Conservation (phyloP, 2,329 filamentous ascomycete genomes). For the Sphaceloma murrayae region DNA sequence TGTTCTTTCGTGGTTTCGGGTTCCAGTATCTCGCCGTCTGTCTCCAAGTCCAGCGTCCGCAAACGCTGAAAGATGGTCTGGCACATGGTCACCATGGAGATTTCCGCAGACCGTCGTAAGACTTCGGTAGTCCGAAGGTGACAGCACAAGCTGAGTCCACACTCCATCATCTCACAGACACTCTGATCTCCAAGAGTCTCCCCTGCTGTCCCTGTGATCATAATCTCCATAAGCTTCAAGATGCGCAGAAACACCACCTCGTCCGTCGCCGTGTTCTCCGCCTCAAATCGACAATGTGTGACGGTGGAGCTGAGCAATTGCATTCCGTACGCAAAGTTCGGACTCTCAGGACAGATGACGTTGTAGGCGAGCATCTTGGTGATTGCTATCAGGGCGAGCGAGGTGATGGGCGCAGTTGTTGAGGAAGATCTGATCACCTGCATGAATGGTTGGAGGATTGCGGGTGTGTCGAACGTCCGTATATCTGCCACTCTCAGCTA, state of each 20-base stretch:
- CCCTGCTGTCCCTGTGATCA: slow-evolving; percentile 88
- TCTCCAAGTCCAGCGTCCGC: slow-evolving; percentile 71
- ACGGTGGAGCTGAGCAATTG: slow-evolving; percentile 89
- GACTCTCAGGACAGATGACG: slow-evolving; percentile 73
- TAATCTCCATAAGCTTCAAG: slow-evolving; percentile 93
- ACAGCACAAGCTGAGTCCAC: slow-evolving; percentile 92
- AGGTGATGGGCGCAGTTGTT: slow-evolving; percentile 91
- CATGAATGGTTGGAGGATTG: slow-evolving; percentile 83
- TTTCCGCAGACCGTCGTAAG: slow-evolving; percentile 81
- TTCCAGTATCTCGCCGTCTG: slow-evolving; percentile 48
- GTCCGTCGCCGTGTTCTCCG: slow-evolving; percentile 86
- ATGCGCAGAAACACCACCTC: slow-evolving; percentile 94
- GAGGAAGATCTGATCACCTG: slow-evolving; percentile 95
- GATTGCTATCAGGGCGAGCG: slow-evolving; percentile 82
- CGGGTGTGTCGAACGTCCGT: slow-evolving; percentile 74
- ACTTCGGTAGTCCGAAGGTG: slow-evolving; percentile 86
- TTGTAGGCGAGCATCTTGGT: slow-evolving; percentile 96
- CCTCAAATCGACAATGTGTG: slow-evolving; percentile 95
- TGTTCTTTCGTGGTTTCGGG: slow-evolving; percentile 56
- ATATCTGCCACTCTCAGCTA: slow-evolving; percentile 52
- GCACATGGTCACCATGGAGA: slow-evolving; percentile 97
- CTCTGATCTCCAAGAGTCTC: slow-evolving; percentile 94
- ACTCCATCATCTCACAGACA: slow-evolving; percentile 99
- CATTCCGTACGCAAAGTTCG: slow-evolving; percentile 85
- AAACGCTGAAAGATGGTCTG: slow-evolving; percentile 94